A percentile compares a stretch with the other conserved stretches of the same genome.
phyloP scores from a whole-genome alignment of 768 basidiomycete genomes.

The Strobilomyces confusus region DNA sequence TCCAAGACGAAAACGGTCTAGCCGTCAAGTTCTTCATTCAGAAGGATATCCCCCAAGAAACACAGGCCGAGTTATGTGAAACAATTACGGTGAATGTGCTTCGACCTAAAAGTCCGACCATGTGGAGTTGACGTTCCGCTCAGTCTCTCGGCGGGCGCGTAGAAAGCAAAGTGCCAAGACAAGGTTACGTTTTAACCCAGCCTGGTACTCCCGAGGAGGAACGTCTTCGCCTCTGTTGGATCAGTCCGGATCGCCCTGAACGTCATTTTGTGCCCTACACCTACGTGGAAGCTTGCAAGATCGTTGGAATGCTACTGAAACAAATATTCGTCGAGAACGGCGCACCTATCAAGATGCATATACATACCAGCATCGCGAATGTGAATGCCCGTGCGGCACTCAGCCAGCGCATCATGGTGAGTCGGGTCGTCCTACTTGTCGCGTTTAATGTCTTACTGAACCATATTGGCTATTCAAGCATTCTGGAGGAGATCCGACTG shows the following conservation, averaged over 20 bases:
- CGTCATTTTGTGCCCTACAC: slow-evolving; percentile 78
- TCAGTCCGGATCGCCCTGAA: slow-evolving; percentile 62
- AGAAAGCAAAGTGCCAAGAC: slow-evolving; percentile 72
- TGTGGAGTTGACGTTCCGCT: slow-evolving; percentile 1
- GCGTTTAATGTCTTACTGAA: neutral
- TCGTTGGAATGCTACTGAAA: slow-evolving; percentile 66
- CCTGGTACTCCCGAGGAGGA: slow-evolving; percentile 67
- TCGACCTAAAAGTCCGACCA: neutral
- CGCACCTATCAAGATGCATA: slow-evolving; percentile 67
- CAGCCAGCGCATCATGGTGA: slow-evolving; percentile 67
- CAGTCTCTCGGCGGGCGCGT: slow-evolving; percentile 75
- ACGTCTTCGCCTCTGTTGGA: slow-evolving; percentile 74
- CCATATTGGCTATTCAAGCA: slow-evolving; percentile 44
- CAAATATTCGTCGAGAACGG: slow-evolving; percentile 74
- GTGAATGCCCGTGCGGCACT: slow-evolving; percentile 66
- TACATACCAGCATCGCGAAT: slow-evolving; percentile 78
- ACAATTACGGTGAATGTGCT: slow-evolving; percentile 54
- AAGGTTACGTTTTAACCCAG: slow-evolving; percentile 70
- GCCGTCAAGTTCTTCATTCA: slow-evolving; percentile 83
- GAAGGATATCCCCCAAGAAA: slow-evolving; percentile 65
- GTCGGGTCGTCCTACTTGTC: slow-evolving; percentile 9
- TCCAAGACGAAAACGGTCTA: slow-evolving; percentile 63
- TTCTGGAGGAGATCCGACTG: slow-evolving; percentile 74
- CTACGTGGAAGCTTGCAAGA: slow-evolving; percentile 81
- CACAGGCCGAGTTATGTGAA: slow-evolving; percentile 69